Evolutionary conservation across 768 basidiomycete genomes (phyloP).

Genomic region (Amanita molliuscula): DNA sequence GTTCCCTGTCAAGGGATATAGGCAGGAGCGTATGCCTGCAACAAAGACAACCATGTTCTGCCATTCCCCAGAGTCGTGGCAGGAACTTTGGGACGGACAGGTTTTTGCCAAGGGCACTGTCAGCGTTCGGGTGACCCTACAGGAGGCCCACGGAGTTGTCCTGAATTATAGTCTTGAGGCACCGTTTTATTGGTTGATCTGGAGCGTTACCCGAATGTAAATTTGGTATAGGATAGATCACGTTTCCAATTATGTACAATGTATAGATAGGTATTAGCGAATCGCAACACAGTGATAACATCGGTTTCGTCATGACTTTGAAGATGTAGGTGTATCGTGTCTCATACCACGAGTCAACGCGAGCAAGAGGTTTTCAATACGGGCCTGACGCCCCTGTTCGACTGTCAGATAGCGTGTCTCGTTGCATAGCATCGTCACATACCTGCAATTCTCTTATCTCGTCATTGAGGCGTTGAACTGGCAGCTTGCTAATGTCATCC

Average conservation of each 20-base stretch:
- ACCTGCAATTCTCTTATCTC: slow-evolving; percentile 83
- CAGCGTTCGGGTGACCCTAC: slow-evolving; percentile 15
- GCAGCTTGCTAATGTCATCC: slow-evolving; percentile 53
- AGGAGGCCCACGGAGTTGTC: not conserved
- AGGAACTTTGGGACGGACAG: slow-evolving; percentile 22
- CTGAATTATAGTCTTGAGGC: not conserved
- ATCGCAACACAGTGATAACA: not conserved
- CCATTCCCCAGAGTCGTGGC: slow-evolving; percentile 27
- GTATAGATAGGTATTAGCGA: not conserved
- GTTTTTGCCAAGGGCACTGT: slow-evolving; percentile 21
- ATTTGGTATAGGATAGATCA: not conserved
- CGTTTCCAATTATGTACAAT: not conserved
- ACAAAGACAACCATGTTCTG: slow-evolving; percentile 22
- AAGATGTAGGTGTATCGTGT: slow-evolving; percentile 22
- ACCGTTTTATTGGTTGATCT: slow-evolving; percentile 7
- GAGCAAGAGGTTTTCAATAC: slow-evolving; percentile 65
- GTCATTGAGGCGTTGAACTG: slow-evolving; percentile 56
- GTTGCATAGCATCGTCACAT: slow-evolving; percentile 11
- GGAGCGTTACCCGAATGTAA: slow-evolving; percentile 12
- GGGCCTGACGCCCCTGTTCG: slow-evolving; percentile 57
- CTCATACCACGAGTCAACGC: slow-evolving; percentile 61
- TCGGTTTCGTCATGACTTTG: not conserved
- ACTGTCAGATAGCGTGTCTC: slow-evolving; percentile 1
- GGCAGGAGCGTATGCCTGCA: not conserved
- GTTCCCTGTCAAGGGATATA: slow-evolving; percentile 20